Evolutionary conservation across 2,329 filamentous ascomycete species (phyloP).

Genomic region (Fusarium metavorans): DNA sequence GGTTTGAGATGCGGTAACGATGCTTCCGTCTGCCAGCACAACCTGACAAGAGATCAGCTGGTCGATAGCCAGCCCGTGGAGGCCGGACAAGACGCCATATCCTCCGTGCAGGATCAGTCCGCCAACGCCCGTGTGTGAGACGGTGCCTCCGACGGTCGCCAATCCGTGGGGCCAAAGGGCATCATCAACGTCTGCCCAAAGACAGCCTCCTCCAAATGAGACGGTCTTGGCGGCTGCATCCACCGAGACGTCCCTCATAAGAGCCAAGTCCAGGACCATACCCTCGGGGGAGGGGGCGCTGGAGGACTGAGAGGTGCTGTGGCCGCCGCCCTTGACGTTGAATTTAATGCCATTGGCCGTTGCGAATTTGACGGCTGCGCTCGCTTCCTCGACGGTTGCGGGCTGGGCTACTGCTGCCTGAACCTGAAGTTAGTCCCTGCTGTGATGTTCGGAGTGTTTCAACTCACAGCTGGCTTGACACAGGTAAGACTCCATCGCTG

Average conservation of each 20-base stretch:
- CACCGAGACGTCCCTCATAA: constrained; percentile 63
- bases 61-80: constrained; percentile 63
- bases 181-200: constrained; percentile 67
- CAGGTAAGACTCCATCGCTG: constrained; percentile 53
- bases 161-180: constrained; percentile 62
- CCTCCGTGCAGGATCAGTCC: constrained; percentile 70
- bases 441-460: background rate
- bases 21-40: constrained; percentile 53
- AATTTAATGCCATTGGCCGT: constrained; percentile 59
- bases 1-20: constrained; percentile 54
- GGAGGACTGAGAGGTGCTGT: constrained; percentile 64
- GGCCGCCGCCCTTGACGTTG: constrained; percentile 67
- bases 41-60: constrained; percentile 54
- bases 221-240: constrained; percentile 59
- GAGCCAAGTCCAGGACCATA: constrained; percentile 66
- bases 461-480: constrained; percentile 49
- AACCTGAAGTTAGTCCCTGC: background rate
- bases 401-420: constrained; percentile 61
- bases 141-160: constrained; percentile 71
- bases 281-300: constrained; percentile 59
- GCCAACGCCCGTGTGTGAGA: constrained; percentile 72
- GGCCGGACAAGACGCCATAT: constrained; percentile 67
- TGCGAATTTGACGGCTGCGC: constrained; percentile 58
- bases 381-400: constrained; percentile 54
- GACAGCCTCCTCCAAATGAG: constrained; percentile 62